These are phyloP conservation scores for Heritiera littoralis DNA, from an alignment of 345 rosid species.

Conservation along the genomic window DNA sequence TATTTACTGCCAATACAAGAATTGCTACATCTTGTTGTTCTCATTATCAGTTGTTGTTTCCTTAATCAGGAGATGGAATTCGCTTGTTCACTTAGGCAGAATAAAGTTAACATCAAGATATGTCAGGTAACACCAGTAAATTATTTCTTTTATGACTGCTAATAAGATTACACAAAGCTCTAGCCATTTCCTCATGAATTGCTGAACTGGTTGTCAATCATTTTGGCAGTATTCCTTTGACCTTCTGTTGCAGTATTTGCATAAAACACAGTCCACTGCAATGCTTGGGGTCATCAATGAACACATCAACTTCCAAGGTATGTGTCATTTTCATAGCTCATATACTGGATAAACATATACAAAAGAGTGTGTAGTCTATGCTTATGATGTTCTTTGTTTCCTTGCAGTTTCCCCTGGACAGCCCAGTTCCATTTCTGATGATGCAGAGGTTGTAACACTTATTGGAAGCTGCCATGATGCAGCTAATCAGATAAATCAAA, in stretches of 20 bases:
- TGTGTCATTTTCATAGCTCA: neutral
- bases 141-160: too few relatives aligned
- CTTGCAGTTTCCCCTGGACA: constrained; percentile 87
- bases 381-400: constrained; percentile 17
- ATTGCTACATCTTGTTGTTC: neutral
- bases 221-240: too few relatives aligned
- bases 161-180: too few relatives aligned
- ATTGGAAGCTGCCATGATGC: constrained; percentile 72
- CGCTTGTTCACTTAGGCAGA: constrained; percentile 82
- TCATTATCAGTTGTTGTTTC: neutral
- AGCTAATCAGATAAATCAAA: constrained; percentile 72
- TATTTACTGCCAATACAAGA: neutral
- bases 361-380: neutral
- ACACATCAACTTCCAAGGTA: too few relatives aligned
- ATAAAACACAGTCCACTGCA: too few relatives aligned
- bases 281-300: too few relatives aligned
- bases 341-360: neutral
- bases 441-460: too few relatives aligned
- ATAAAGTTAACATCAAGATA: constrained; percentile 86
- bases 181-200: too few relatives aligned
- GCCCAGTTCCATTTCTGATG: constrained; percentile 79
- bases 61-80: constrained; percentile 88
- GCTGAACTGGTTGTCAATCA: too few relatives aligned
- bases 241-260: too few relatives aligned
- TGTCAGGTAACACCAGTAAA: too few relatives aligned